A percentile compares a stretch with the other conserved stretches of the same genome.
Evolutionary conservation across 2,329 filamentous ascomycete species (phyloP).

Genomic region (Fusarium sp.): DNA sequence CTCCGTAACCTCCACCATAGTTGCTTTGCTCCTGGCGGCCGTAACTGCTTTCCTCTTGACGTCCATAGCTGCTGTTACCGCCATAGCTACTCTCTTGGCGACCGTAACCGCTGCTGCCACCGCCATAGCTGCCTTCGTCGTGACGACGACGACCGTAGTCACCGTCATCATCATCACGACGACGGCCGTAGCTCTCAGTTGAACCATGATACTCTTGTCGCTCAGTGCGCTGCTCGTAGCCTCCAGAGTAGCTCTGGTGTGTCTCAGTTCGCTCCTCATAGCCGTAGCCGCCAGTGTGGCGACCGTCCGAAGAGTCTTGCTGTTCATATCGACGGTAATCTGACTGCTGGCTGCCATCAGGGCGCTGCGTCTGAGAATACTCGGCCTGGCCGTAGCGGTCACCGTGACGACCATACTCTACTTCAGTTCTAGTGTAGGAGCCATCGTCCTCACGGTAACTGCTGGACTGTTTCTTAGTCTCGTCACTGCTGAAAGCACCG

Average conservation of each 20-base stretch:
- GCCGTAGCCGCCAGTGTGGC: conserved; percentile 62
- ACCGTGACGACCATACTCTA: conserved; percentile 70
- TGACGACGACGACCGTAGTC: conserved; percentile 2
- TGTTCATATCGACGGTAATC: conserved; percentile 75
- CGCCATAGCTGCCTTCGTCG: conserved; percentile 21
- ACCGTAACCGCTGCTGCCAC: conserved; percentile 4
- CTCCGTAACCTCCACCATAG: conserved; percentile 11
- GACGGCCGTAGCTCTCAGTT: conserved; percentile 47
- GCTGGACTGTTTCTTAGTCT: conserved; percentile 66
- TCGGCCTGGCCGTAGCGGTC: conserved; percentile 72
- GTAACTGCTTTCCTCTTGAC: conserved; percentile 16
- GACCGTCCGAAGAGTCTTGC: conserved; percentile 56
- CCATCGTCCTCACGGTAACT: conserved; percentile 69
- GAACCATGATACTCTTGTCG: conserved; percentile 60
- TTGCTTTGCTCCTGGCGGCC: conserved; percentile 20
- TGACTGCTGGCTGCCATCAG: conserved; percentile 67
- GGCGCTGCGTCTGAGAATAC: conserved; percentile 69
- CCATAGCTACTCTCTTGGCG: conserved; percentile 25
- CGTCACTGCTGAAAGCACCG: conserved; percentile 66
- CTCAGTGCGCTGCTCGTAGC: conserved; percentile 68
- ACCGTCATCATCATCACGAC: conserved; percentile 16
- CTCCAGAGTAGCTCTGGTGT: conserved; percentile 62
- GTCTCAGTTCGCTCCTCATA: conserved; percentile 71
- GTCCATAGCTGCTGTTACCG: conserved; percentile 14
- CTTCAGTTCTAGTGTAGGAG: conserved; percentile 70